Evolutionary conservation across 768 basidiomycete species (phyloP).

Genomic region (Tephrocybe rancida): DNA sequence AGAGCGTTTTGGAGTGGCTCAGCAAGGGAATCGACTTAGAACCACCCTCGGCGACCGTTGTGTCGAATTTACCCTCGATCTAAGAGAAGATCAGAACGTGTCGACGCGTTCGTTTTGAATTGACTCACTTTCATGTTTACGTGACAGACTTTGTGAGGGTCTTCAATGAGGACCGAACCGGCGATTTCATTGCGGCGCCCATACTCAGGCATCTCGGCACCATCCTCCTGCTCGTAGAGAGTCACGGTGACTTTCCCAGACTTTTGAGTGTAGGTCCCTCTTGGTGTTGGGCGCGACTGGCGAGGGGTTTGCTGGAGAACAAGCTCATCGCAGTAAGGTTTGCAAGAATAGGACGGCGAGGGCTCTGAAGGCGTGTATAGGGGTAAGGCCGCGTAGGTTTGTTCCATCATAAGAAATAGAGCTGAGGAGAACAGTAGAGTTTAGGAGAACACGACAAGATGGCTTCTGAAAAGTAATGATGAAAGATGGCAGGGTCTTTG

Average conservation of each 20-base stretch:
- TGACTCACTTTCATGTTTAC: conserved; percentile 48
- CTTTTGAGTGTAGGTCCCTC: conserved; percentile 42
- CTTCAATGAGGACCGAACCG: conserved; percentile 46
- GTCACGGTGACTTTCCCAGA: conserved; percentile 42
- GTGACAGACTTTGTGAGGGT: conserved; percentile 37
- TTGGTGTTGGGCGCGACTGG: conserved; percentile 26
- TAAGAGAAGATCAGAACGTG: conserved; percentile 19
- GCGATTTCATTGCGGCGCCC: conserved; percentile 41
- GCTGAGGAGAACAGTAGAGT: background rate
- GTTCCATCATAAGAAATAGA: background rate
- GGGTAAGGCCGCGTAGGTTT: conserved; percentile 33
- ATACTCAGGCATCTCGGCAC: conserved; percentile 41
- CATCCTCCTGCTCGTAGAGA: conserved; percentile 48
- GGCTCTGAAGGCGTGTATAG: conserved; percentile 56
- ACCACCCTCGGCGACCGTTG: conserved; percentile 39
- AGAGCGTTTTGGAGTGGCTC: conserved; percentile 34
- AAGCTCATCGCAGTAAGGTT: conserved; percentile 53
- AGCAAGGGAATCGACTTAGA: conserved; percentile 35
- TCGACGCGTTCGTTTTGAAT: background rate
- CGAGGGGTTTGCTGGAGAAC: conserved; percentile 52
- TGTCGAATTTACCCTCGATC: conserved; percentile 46
- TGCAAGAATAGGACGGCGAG: conserved; percentile 59
- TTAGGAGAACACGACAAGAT: background rate
- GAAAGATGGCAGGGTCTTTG: background rate
- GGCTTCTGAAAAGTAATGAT: background rate